Conservation (phyloP, 495 filamentous ascomycete species). For the Daldinia vernicosa region DNA sequence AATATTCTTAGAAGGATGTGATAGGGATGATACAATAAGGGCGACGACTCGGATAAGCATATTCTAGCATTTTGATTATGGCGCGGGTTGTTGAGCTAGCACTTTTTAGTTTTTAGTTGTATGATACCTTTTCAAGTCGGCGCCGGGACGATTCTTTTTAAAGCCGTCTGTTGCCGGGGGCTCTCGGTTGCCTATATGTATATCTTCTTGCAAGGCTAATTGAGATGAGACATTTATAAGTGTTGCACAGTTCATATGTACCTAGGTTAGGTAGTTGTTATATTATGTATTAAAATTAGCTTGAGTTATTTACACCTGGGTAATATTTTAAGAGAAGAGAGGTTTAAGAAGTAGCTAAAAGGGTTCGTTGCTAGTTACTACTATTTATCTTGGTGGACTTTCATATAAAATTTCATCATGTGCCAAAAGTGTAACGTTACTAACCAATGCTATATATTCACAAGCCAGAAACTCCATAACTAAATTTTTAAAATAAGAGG, state of each 20-base stretch:
- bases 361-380: too few species aligned
- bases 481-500: neutral
- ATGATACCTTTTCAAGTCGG: conserved; percentile 4
- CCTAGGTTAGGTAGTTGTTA: too few species aligned
- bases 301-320: neutral
- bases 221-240: neutral
- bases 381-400: too few species aligned
- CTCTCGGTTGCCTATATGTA: neutral
- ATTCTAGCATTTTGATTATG: conserved; percentile 9
- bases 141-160: neutral
- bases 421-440: conserved; percentile 24
- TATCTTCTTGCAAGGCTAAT: neutral
- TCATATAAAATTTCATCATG: neutral
- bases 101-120: conserved; percentile 6
- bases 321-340: neutral
- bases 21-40: neutral
- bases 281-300: neutral
- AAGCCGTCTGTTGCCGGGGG: neutral
- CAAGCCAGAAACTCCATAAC: neutral
- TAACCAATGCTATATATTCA: neutral
- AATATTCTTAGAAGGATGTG: neutral
- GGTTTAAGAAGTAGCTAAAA: neutral
- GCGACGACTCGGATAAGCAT: neutral
- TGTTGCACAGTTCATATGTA: neutral
- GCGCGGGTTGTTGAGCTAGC: neutral